Conservation (phyloP, 371 early-diverging fungal species). For the Apophysomyces trapeziformis region DNA sequence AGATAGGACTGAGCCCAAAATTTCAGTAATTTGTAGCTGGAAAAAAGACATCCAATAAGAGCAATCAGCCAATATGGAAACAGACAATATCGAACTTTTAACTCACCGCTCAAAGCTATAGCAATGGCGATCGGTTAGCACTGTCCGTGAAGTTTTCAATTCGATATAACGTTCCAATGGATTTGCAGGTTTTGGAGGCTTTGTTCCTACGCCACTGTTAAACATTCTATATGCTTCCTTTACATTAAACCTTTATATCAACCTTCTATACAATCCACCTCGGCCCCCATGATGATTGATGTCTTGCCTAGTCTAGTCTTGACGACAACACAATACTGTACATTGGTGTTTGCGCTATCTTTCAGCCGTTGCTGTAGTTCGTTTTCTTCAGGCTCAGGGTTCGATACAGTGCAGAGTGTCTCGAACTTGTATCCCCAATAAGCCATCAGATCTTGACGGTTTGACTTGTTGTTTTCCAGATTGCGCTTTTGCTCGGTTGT, state of each 20-base stretch:
- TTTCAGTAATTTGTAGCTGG: constrained; percentile 80
- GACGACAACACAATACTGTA: constrained; percentile 89
- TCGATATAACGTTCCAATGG: constrained; percentile 77
- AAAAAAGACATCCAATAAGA: not conserved
- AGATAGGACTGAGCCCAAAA: constrained; percentile 95
- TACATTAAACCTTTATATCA: constrained; percentile 6
- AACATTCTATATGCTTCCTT: not conserved
- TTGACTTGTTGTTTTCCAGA: constrained; percentile 42
- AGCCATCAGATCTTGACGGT: constrained; percentile 68
- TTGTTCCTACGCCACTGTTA: constrained; percentile 30
- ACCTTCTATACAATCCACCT: constrained; percentile 85
- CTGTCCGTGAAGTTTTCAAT: constrained; percentile 83
- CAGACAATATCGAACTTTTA: not conserved
- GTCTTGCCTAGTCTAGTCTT: constrained; percentile 74
- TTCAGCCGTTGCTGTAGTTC: constrained; percentile 43
- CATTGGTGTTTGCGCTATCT: constrained; percentile 76
- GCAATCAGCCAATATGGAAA: too few species aligned
- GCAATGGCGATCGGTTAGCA: constrained; percentile 56
- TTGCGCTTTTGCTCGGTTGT: constrained; percentile 54
- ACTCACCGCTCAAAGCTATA: constrained; percentile 68
- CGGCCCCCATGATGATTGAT: constrained; percentile 85
- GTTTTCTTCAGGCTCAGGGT: constrained; percentile 47
- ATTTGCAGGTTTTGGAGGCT: constrained; percentile 29
- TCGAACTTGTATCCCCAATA: constrained; percentile 86
- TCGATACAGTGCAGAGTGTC: constrained; percentile 60